Percentiles rank a stretch among this genome's conserved stretches.
Evolutionary conservation across 2,329 filamentous ascomycete genomes (phyloP).

Genomic region (Xylariaceae sp.): DNA sequence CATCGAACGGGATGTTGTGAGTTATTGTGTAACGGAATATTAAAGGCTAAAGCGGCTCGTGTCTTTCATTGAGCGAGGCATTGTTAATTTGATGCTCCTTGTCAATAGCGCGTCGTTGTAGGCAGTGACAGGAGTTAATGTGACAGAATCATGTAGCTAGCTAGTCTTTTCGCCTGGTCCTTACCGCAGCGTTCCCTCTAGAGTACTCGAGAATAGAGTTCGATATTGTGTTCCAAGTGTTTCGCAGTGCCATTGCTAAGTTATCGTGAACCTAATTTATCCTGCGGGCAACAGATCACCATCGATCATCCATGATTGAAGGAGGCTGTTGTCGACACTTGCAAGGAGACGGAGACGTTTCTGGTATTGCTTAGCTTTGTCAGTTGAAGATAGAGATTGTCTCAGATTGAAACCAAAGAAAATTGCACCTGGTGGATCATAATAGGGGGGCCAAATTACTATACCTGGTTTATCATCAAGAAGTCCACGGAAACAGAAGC

Average conservation of each 20-base stretch:
- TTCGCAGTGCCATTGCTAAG: background rate
- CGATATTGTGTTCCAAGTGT: background rate
- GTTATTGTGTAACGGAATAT: background rate
- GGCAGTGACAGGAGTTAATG: background rate
- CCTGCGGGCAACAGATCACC: background rate
- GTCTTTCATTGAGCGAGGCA: background rate
- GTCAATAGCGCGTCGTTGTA: too few species aligned
- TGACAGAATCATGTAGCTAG: background rate
- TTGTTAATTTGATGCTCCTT: too few species aligned
- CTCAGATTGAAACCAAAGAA: background rate
- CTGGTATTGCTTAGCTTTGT: background rate
- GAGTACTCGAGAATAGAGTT: background rate
- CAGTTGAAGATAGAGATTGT: background rate
- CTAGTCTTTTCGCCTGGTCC: background rate
- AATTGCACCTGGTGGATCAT: background rate
- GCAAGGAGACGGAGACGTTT: background rate
- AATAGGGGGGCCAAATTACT: background rate
- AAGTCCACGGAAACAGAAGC: background rate
- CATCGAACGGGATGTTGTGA: background rate
- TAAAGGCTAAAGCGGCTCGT: background rate
- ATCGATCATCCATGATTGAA: background rate
- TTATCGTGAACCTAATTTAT: background rate
- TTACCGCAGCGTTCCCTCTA: background rate
- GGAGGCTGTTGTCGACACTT: background rate
- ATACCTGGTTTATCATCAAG: background rate